A percentile compares a stretch with the other conserved stretches of the same genome.
Evolutionary conservation across 495 filamentous ascomycete genomes (phyloP).

Genomic region (Tuber microsphaerosporum): DNA sequence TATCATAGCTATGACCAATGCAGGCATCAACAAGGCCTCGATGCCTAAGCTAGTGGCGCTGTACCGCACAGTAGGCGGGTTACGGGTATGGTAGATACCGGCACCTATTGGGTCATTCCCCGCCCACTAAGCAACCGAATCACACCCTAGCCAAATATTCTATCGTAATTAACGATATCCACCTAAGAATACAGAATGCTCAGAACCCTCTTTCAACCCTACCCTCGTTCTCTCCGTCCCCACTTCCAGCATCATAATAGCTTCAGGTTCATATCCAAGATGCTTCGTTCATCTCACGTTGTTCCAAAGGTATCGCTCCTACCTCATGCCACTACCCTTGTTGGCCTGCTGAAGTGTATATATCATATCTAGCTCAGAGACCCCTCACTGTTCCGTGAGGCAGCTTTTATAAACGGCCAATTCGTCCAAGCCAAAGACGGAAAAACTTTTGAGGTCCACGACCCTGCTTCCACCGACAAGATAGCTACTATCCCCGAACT

Average conservation of each 20-base stretch:
- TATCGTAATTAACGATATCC: neutral
- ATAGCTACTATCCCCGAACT: conserved; percentile 70
- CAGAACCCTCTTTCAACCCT: conserved; percentile 14
- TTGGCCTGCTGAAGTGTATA: neutral
- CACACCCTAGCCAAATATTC: neutral
- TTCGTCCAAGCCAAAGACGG: conserved; percentile 69
- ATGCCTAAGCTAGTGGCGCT: no score
- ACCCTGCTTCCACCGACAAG: conserved; percentile 59
- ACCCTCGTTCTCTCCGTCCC: conserved; percentile 11
- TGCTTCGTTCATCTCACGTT: conserved; percentile 27
- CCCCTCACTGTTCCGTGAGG: conserved; percentile 66
- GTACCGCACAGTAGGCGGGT: neutral
- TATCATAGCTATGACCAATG: no score
- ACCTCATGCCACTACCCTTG: neutral
- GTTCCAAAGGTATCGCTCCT: conserved; percentile 25
- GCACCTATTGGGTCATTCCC: neutral
- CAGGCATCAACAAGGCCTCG: no score
- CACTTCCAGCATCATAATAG: conserved; percentile 13
- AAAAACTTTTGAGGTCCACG: conserved; percentile 66
- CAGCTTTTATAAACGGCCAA: conserved; percentile 80
- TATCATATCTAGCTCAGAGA: conserved; percentile 61
- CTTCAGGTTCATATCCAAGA: conserved; percentile 16
- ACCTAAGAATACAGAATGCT: conserved; percentile 16
- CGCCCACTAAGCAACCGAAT: neutral
- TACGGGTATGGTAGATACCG: neutral